Base-by-base conservation (phyloP, 371 early-diverging fungal genomes). In the Funneliformis caledonium region DNA sequence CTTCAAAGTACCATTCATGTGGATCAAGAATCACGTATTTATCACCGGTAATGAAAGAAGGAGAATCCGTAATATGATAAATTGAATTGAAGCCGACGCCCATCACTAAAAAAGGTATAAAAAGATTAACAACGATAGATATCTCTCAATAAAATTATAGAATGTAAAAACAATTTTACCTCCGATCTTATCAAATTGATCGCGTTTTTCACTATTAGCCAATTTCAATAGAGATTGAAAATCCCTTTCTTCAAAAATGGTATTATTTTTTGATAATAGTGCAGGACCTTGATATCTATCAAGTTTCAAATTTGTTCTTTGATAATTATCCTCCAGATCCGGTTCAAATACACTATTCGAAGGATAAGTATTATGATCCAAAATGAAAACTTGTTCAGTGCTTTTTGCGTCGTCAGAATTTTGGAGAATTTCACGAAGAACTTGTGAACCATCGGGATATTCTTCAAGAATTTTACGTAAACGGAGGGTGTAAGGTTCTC, bases 391-490 rank as follows among this genome's bases (percentile, higher is more conserved):
- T 68, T 86, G 85, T 4, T 83, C 70, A 3, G 60, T 85, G 12
- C 84, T 84, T 31, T 82, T 65, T n/a, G 85, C 85, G 26, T 85
- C 85, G 43, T 85, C 85, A 4, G 86, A 83, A 72, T 85, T 85
- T 31, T 85, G 86, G 10, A 86, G 78, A 1, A 85, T 80, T 64
- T 85, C 86, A 14, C 86, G 81, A 4, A 86, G 82, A 37, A 85
- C 81, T 61, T 85, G 86, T 2, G 86, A 82, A 4, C 86, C 86
- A 11, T 85, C 86, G 0, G 86, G 86, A 31, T 85, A 85, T 11
- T 85, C 86, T 52, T 84, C 82, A 4, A 85, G 83, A 6, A 85
- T 84, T 7, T 81, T 83, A 5, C 61, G 64, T n/a, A 85, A 78
- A 10, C 86, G 81, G 50, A 81, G 80, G 0, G 85, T 85, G 37